phyloP scores from a whole-genome alignment of 106 monocot species.

The Amphibolis antarctica region DNA sequence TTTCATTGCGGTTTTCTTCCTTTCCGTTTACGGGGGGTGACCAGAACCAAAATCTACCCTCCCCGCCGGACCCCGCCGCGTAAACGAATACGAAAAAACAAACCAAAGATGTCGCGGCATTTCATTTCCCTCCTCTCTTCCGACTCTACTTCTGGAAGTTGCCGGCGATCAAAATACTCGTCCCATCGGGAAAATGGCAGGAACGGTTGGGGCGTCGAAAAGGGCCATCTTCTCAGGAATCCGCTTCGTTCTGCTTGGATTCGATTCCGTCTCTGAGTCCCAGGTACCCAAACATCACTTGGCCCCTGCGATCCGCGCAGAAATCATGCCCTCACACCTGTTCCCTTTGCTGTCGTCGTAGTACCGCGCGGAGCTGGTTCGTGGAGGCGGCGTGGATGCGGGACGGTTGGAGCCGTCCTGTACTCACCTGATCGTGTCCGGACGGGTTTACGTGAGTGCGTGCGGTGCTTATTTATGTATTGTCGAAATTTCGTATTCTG shows the following conservation, averaged over 20 bases:
- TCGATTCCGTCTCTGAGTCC: constrained; percentile 68
- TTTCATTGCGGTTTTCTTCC: no score
- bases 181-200: background rate
- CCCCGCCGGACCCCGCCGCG: no score
- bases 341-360: constrained; percentile 19
- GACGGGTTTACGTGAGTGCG: constrained; percentile 56
- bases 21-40: no score
- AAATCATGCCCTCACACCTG: background rate
- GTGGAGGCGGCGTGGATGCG: constrained; percentile 51
- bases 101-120: no score
- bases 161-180: no score
- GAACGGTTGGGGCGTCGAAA: constrained; percentile 10
- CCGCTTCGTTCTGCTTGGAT: constrained; percentile 75
- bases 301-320: background rate
- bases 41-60: no score
- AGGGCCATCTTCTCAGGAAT: constrained; percentile 54
- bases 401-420: constrained; percentile 52
- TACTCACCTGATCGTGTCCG: constrained; percentile 77
- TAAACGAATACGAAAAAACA: no score
- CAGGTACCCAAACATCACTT: constrained; percentile 32
- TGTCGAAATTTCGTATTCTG: no score
- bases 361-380: constrained; percentile 75
- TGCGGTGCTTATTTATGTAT: no score
- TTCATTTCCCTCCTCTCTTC: no score
- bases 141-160: no score